Conservation (phyloP, 495 filamentous ascomycete genomes). For the Penicillium coffeae region DNA sequence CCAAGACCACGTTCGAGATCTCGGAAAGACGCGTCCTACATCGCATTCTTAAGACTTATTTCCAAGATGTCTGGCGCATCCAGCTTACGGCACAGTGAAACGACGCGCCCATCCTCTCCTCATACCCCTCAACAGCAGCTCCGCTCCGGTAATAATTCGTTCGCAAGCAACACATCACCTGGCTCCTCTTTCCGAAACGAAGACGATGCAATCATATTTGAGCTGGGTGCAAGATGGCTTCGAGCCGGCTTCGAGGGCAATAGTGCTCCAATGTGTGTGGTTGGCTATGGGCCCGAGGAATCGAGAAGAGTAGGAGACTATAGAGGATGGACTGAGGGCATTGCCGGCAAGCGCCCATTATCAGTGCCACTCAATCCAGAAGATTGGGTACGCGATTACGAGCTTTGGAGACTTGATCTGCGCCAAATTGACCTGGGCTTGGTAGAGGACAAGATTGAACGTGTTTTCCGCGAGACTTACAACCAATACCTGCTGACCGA, state of each 20-base stretch:
- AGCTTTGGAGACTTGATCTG: constrained; percentile 79
- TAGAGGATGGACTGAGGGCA: constrained; percentile 55
- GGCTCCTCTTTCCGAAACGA: constrained; percentile 69
- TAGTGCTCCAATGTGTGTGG: constrained; percentile 62
- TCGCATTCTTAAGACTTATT: constrained; percentile 11
- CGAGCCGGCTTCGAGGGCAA: constrained; percentile 85
- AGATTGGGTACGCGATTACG: constrained; percentile 66
- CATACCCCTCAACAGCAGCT: constrained; percentile 36
- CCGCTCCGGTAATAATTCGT: constrained; percentile 40
- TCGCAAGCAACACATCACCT: constrained; percentile 66
- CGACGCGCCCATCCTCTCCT: constrained; percentile 29
- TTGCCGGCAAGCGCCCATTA: constrained; percentile 13
- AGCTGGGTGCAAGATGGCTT: constrained; percentile 75
- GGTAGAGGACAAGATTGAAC: constrained; percentile 84
- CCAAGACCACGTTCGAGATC: constrained; percentile 5
- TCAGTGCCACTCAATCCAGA: constrained; percentile 42
- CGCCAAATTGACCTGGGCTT: constrained; percentile 69
- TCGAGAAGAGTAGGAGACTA: constrained; percentile 82
- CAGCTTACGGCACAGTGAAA: constrained; percentile 31
- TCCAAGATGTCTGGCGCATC: constrained; percentile 17
- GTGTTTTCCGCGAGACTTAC: constrained; percentile 77
- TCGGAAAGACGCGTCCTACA: constrained; percentile 2
- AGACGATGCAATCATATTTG: constrained; percentile 79
- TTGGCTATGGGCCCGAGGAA: constrained; percentile 68
- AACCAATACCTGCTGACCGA: constrained; percentile 75